Evolutionary conservation across 192 early-diverging fungal species (phyloP), one percentile per base, ranked within the genome.

Genomic region (Phlyctochytrium arcticum): DNA sequence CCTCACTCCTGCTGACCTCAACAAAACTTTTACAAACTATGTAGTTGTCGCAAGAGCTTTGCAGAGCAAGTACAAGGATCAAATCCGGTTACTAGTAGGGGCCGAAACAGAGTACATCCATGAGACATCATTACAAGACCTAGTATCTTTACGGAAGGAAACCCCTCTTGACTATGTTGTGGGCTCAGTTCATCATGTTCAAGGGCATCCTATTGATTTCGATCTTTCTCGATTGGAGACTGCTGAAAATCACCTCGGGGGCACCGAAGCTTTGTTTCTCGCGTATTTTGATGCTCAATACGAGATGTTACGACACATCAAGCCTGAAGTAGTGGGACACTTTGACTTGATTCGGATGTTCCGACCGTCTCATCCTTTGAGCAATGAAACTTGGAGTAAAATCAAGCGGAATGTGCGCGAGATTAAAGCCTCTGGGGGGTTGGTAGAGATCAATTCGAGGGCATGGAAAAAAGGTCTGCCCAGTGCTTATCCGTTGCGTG

Each of bases 341-440:
- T 94, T 99, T 77, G 96, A 99, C 69, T 75, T 99, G 49, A 80
- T 96, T 3, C 82, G 92, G 21, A 89, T 96, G 29, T 99, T 88
- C 76, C 80, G 87, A 12, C 51, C 53, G 32, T 57, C 79, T 62
- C 33, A 61, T 64, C 23, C 35, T 24, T 60, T 78, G 37, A 73
- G 72, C 47, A 46, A 74, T 29, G 69, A 81, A 34, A 80, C 90
- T 26, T 79, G 80, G 65, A 48, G 12, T 31, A 72, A 69, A 31
- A 83, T 89, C 7, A 27, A 68, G 39, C 80, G 95, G 54, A 99
- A 99, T 71, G 83, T 96, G 32, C 89, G 90, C 26, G 79, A 69
- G 65, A 89, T 92, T 2, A 79, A 89, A 3, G 71, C 64, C 5
- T 93, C 93, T 61, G 93, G 88, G 24, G 93, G 89, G 1, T 57